A percentile compares a stretch with the other conserved stretches of the same genome.
Conservation (phyloP, 257 asterid genomes). For the Galeopsis tetrahit region DNA sequence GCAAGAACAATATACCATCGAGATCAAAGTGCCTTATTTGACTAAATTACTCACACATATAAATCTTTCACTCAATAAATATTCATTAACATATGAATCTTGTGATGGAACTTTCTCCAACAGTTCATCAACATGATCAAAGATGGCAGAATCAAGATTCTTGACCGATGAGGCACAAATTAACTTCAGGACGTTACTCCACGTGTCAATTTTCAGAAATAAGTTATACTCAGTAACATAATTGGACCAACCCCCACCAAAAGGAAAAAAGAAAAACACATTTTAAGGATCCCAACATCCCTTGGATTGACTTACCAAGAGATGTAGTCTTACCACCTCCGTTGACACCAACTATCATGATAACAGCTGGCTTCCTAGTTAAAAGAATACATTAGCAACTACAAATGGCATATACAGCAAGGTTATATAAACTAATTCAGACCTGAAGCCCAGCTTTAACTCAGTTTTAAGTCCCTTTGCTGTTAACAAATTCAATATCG, state of each 20-base stretch:
- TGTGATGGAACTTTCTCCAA: slow-evolving; percentile 4
- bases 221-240: not conserved
- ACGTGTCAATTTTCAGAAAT: slow-evolving; percentile 4
- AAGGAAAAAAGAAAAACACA: not conserved
- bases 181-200: slow-evolving; percentile 3
- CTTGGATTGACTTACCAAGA: slow-evolving; percentile 64
- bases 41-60: slow-evolving; percentile 1
- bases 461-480: slow-evolving; percentile 85
- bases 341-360: slow-evolving; percentile 95
- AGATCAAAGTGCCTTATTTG: not conserved
- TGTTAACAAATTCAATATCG: slow-evolving; percentile 73
- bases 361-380: slow-evolving; percentile 92
- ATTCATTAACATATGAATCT: slow-evolving; percentile 7
- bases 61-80: not conserved
- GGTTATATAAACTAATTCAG: slow-evolving; percentile 31
- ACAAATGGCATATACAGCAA: not conserved
- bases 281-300: not conserved
- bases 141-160: not conserved
- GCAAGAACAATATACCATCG: not conserved
- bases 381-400: slow-evolving; percentile 35
- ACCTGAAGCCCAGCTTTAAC: slow-evolving; percentile 90
- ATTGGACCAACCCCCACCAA: not conserved
- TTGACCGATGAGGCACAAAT: slow-evolving; percentile 14
- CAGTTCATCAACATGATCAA: slow-evolving; percentile 11
- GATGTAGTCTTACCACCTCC: slow-evolving; percentile 99